phyloP scores from a whole-genome alignment of 75 land plant genomes.

The Selaginella moellendorffii region DNA sequence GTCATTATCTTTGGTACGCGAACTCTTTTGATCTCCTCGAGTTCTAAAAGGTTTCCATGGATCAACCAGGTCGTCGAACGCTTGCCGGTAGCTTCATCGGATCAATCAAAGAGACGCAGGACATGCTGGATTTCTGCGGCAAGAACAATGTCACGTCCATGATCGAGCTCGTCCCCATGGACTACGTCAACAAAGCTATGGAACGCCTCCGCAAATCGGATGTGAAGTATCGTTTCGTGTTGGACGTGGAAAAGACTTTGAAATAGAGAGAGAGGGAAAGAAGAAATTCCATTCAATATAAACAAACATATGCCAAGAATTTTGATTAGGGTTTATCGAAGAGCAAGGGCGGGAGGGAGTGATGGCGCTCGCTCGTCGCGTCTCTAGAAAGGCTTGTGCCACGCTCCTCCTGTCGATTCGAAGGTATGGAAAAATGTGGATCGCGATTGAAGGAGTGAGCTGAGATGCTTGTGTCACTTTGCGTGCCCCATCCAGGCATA shows the following conservation, averaged over 20 bases:
- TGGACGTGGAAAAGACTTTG: constrained; percentile 29
- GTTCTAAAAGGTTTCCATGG: neutral
- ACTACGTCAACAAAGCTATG: constrained; percentile 52
- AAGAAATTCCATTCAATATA: too few species aligned
- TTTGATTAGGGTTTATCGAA: too few species aligned
- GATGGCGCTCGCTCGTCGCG: too few species aligned
- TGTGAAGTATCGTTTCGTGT: constrained; percentile 62
- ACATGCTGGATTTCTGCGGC: constrained; percentile 70
- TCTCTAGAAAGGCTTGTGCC: too few species aligned
- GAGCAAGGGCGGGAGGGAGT: too few species aligned
- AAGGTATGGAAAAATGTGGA: too few species aligned
- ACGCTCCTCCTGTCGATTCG: too few species aligned
- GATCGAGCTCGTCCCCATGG: constrained; percentile 32
- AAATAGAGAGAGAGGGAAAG: too few species aligned
- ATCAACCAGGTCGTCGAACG: constrained; percentile 32
- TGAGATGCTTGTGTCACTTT: too few species aligned
- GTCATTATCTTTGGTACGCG: constrained; percentile 22
- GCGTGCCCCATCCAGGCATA: too few species aligned
- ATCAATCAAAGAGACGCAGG: constrained; percentile 48
- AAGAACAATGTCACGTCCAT: constrained; percentile 39
- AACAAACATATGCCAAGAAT: too few species aligned
- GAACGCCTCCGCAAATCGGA: constrained; percentile 38
- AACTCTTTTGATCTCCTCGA: neutral
- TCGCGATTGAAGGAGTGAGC: too few species aligned
- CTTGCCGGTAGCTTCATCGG: constrained; percentile 57